These are phyloP conservation scores for Nymphaea colorata DNA, from an alignment of 164 flowering plant species.

Conservation along the genomic window DNA sequence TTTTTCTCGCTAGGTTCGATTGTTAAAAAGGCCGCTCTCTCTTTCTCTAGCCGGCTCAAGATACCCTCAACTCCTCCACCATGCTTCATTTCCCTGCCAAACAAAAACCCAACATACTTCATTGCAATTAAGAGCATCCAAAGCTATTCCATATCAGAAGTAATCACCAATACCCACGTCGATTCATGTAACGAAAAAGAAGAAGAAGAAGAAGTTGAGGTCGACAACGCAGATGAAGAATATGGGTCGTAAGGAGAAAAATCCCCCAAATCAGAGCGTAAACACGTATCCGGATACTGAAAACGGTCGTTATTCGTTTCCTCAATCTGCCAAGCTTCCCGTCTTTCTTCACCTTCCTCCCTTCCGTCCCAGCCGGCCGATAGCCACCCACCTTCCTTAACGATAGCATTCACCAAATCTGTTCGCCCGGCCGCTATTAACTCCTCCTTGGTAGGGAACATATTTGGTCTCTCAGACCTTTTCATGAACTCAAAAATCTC, in stretches of 20 bases:
- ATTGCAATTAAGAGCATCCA: too few species aligned
- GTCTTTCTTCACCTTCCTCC: slow-evolving; percentile 13
- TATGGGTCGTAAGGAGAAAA: not conserved
- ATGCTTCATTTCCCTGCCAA: slow-evolving; percentile 23
- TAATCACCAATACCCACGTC: not conserved
- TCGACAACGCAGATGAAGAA: not conserved
- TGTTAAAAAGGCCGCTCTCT: slow-evolving; percentile 36
- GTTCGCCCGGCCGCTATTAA: slow-evolving; percentile 60
- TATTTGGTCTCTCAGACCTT: slow-evolving; percentile 39
- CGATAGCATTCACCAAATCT: slow-evolving; percentile 68
- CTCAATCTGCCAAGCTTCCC: not conserved
- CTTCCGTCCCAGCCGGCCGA: slow-evolving; percentile 61
- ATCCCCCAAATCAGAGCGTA: not conserved
- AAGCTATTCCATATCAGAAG: not conserved
- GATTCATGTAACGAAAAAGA: not conserved
- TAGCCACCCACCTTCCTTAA: slow-evolving; percentile 66
- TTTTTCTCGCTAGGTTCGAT: slow-evolving; percentile 20
- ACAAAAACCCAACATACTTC: slow-evolving; percentile 1
- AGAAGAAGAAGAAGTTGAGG: not conserved
- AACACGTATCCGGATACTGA: not conserved
- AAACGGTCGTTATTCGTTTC: not conserved
- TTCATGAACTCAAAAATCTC: slow-evolving; percentile 74
- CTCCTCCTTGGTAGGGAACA: slow-evolving; percentile 65
- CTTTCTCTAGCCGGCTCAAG: slow-evolving; percentile 59
- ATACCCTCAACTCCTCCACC: slow-evolving; percentile 67